Evolutionary conservation across 2,329 filamentous ascomycete species (phyloP).

Genomic region (Aspergillus floridensis): DNA sequence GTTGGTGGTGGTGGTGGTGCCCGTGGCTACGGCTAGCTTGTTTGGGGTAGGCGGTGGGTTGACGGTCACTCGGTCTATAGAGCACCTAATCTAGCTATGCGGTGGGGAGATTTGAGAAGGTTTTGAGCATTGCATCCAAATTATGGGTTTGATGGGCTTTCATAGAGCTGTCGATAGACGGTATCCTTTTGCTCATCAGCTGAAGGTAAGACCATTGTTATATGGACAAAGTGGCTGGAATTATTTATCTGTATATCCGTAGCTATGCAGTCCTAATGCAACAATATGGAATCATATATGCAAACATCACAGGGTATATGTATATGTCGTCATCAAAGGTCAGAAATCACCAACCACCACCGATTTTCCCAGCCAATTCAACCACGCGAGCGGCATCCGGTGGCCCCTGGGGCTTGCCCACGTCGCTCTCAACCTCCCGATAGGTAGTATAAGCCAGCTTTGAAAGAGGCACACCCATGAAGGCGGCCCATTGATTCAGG

Average conservation of each 20-base stretch:
- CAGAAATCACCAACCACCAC: slow-evolving; percentile 77
- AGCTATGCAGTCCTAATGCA: slow-evolving; percentile 1
- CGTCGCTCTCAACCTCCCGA: slow-evolving; percentile 89
- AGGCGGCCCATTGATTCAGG: slow-evolving; percentile 71
- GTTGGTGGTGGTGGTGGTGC: neutral
- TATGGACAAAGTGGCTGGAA: too few relatives aligned
- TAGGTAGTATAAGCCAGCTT: slow-evolving; percentile 82
- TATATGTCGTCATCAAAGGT: slow-evolving; percentile 22
- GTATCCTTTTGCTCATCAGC: too few relatives aligned
- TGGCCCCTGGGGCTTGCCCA: slow-evolving; percentile 67
- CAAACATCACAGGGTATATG: slow-evolving; percentile 18
- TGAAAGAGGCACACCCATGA: slow-evolving; percentile 68
- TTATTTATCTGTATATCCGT: slow-evolving; percentile 13
- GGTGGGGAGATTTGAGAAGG: too few relatives aligned
- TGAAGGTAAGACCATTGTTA: too few relatives aligned
- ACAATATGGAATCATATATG: neutral
- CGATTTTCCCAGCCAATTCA: slow-evolving; percentile 84
- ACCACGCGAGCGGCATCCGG: slow-evolving; percentile 77
- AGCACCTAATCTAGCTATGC: too few relatives aligned
- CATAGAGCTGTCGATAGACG: too few relatives aligned
- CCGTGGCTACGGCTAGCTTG: neutral
- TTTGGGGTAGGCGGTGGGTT: neutral
- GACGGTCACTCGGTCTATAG: neutral
- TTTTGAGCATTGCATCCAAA: too few relatives aligned
- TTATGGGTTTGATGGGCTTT: too few relatives aligned